phyloP scores from a whole-genome alignment of 208 protist genomes.

The Crithidia expoeki region DNA sequence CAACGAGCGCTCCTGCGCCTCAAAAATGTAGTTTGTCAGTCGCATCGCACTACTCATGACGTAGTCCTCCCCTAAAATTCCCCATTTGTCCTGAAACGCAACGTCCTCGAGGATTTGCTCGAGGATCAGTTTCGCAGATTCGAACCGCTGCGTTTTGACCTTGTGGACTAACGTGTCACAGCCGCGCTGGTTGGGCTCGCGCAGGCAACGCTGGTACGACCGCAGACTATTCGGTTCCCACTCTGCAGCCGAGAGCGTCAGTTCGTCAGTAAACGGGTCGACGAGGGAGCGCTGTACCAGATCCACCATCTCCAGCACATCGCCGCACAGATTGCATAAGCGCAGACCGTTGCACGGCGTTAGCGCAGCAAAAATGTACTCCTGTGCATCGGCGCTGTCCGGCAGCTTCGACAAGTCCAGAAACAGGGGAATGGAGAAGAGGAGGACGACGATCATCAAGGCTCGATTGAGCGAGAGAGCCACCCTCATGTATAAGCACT shows the following conservation, averaged over 20 bases:
- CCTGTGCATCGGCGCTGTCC: slow-evolving; percentile 25
- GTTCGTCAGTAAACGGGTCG: slow-evolving; percentile 25
- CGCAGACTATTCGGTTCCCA: slow-evolving; percentile 12
- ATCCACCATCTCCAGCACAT: slow-evolving; percentile 41
- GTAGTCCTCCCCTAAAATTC: slow-evolving; percentile 27
- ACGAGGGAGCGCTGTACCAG: slow-evolving; percentile 9
- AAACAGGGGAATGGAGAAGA: slow-evolving; percentile 25
- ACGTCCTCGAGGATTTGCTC: slow-evolving; percentile 22
- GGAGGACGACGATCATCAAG: slow-evolving; percentile 12
- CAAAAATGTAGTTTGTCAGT: slow-evolving; percentile 33
- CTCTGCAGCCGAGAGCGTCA: slow-evolving; percentile 18
- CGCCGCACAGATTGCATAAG: slow-evolving; percentile 38
- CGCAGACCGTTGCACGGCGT: slow-evolving; percentile 16
- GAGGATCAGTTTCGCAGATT: slow-evolving; percentile 29
- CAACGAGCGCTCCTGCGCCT: slow-evolving; percentile 25
- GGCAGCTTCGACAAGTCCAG: slow-evolving; percentile 19
- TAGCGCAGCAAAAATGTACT: slow-evolving; percentile 31
- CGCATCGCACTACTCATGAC: slow-evolving; percentile 10
- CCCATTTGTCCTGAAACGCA: slow-evolving; percentile 25
- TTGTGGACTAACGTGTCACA: slow-evolving; percentile 41
- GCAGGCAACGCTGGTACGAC: slow-evolving; percentile 25
- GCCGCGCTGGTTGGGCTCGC: slow-evolving; percentile 25
- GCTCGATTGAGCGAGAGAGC: slow-evolving; percentile 6
- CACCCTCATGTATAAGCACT: not conserved
- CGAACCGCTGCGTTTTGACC: slow-evolving; percentile 18